Conservation (phyloP, 768 basidiomycete species). For the Boletus vermiculosoides region DNA sequence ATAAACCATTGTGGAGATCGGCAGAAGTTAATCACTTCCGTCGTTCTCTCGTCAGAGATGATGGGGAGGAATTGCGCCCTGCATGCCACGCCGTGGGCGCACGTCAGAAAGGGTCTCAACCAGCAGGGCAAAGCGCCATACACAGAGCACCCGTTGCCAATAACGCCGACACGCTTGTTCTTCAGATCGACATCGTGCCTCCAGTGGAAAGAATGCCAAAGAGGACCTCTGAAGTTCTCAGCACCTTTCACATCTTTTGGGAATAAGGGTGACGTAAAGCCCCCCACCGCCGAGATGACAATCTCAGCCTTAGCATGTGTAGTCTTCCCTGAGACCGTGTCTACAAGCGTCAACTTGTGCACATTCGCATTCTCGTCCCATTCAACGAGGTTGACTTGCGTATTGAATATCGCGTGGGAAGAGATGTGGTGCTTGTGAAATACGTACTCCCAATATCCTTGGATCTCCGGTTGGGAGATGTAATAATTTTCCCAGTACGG, state of each 20-base stretch:
- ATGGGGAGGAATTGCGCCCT: conserved; percentile 62
- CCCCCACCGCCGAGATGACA: not conserved
- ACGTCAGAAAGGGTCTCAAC: conserved; percentile 1
- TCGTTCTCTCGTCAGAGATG: conserved; percentile 48
- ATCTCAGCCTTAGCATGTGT: conserved; percentile 10
- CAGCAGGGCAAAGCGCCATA: conserved; percentile 31
- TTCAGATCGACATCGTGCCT: conserved; percentile 49
- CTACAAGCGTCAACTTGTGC: conserved; percentile 41
- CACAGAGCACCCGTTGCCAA: conserved; percentile 65
- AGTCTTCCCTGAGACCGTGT: conserved; percentile 35
- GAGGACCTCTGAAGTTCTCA: conserved; percentile 39
- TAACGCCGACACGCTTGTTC: conserved; percentile 56
- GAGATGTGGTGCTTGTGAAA: conserved; percentile 41
- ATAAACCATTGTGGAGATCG: conserved; percentile 58
- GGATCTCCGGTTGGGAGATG: conserved; percentile 8
- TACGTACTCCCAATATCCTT: conserved; percentile 40
- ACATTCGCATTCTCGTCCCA: conserved; percentile 46
- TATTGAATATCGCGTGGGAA: conserved; percentile 38
- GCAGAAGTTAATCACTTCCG: conserved; percentile 55
- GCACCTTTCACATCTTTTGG: not conserved
- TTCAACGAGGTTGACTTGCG: conserved; percentile 36
- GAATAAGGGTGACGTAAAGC: conserved; percentile 2
- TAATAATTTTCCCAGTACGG: not conserved
- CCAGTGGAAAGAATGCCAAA: conserved; percentile 60
- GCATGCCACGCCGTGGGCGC: conserved; percentile 9